Conservation (phyloP, 2,329 filamentous ascomycete genomes). For the Neoarthrinium moseri region DNA sequence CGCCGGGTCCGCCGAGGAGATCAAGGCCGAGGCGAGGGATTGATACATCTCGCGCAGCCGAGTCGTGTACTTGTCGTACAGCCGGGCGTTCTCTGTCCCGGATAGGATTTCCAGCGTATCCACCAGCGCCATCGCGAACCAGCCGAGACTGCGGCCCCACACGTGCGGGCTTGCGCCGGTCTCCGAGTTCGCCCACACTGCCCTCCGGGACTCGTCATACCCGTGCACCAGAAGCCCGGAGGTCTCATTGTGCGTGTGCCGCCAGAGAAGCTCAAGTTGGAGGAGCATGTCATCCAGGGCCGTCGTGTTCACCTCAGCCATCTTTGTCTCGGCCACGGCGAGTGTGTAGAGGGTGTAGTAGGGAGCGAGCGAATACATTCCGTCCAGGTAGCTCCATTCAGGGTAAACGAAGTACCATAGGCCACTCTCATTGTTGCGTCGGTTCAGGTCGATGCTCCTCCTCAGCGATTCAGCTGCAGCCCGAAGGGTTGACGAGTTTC, state of each 20-base stretch:
- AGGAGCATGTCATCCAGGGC: constrained; percentile 24
- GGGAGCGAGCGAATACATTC: constrained; percentile 48
- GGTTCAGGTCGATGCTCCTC: constrained; percentile 27
- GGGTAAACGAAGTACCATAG: constrained; percentile 43
- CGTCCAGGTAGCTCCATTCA: constrained; percentile 52
- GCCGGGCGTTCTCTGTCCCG: neutral
- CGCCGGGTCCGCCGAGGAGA: constrained; percentile 21
- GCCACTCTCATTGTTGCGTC: constrained; percentile 31
- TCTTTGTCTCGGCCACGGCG: constrained; percentile 11
- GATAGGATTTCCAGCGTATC: constrained; percentile 31
- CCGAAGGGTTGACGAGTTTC: constrained; percentile 8
- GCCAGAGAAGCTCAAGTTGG: constrained; percentile 28
- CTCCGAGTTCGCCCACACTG: constrained; percentile 31
- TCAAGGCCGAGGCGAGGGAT: constrained; percentile 20
- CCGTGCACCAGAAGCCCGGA: constrained; percentile 32
- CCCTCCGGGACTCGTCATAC: constrained; percentile 31
- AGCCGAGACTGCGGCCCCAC: constrained; percentile 36
- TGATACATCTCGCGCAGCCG: constrained; percentile 19
- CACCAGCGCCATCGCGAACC: constrained; percentile 35
- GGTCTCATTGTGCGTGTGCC: constrained; percentile 18
- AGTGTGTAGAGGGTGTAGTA: constrained; percentile 33
- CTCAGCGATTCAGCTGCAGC: constrained; percentile 21
- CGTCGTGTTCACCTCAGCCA: constrained; percentile 2
- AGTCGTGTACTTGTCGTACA: constrained; percentile 6
- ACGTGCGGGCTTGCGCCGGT: constrained; percentile 35